Base-by-base conservation (phyloP, 2,329 filamentous ascomycete genomes). In the Seiridium unicorne region DNA sequence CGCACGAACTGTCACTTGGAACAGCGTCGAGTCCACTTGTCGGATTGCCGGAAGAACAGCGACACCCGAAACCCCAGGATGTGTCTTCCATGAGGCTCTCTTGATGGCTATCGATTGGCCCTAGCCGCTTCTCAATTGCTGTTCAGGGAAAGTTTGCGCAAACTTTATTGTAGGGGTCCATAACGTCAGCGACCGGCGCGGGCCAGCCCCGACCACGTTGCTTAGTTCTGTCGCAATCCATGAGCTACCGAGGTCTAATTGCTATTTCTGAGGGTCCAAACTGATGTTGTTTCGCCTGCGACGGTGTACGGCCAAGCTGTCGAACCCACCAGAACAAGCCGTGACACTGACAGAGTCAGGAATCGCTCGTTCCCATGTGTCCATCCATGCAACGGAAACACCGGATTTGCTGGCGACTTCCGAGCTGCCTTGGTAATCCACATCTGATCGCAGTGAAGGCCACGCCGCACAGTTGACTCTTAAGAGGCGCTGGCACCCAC, bases 311-410 rank as follows among this genome's bases (percentile, higher is more conserved):
- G 40, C 44, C 51, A 55, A 53, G 49, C 34, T 13, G 26, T n/a
- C 13, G n/a, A 49, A 32, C 49, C 31, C 31, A n/a, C 11, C 49
- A 34, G 38, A 35, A 31, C 31, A n/a, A 38, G 11, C 31, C 35
- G 31, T n/a, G 13, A 53, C 35, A 48, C 46, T 48, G n/a, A 7
- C 6, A 31, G 8, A 11, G 42, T 38, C 18, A 31, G 36, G 34
- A 42, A 26, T 31, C 36, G 26, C 18, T 35, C 18, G 10, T 55
- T 18, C 51, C 51, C n/a, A 55, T 55, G 35, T 34, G 36, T 13
- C 51, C 51, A 44, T 55, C 35, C 51, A 53, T 44, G 42, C 44
- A 46, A 34, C 40, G n/a, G 54, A 57, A 47, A 55, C 51, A 42
- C 36, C 26, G 26, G 31, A 46, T 57, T 11, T 36, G 54, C 54